Percentiles rank a stretch among this genome's conserved stretches.
These are phyloP conservation scores for Colletotrichum tamarilloi DNA, from an alignment of 2,329 filamentous ascomycete genomes.

Conservation along the genomic window DNA sequence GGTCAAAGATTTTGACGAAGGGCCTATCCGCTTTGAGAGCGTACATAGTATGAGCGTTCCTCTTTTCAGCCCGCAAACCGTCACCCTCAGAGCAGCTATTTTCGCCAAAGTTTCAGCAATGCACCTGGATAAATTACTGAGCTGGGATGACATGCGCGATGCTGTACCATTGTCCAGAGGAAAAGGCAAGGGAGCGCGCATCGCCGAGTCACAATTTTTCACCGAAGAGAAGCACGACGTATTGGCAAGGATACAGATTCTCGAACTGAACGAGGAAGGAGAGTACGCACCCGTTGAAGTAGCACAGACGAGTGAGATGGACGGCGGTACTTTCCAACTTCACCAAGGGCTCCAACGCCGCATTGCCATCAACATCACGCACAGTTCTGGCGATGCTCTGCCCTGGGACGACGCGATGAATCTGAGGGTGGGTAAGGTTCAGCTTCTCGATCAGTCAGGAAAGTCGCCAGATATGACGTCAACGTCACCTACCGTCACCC, in stretches of 20 bases:
- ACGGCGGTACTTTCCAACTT: conserved; percentile 91
- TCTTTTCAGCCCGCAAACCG: conserved; percentile 78
- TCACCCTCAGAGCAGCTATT: conserved; percentile 85
- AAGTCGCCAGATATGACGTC: conserved; percentile 84
- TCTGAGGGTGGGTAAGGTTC: conserved; percentile 83
- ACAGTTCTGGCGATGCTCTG: conserved; percentile 87
- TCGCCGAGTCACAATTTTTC: conserved; percentile 93
- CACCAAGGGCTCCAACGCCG: conserved; percentile 94
- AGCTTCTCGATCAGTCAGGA: conserved; percentile 85
- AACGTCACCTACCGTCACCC: conserved; percentile 76
- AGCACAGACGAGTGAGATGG: conserved; percentile 83
- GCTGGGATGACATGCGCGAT: conserved; percentile 99
- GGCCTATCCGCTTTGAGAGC: conserved; percentile 92
- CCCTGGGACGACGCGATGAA: conserved; percentile 88
- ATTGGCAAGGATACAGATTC: conserved; percentile 86
- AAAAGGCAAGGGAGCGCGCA: conserved; percentile 67
- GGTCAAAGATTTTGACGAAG: conserved; percentile 93
- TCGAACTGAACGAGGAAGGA: conserved; percentile 91
- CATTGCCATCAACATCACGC: conserved; percentile 87
- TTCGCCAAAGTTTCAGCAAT: conserved; percentile 92
- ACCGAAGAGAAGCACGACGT: conserved; percentile 95
- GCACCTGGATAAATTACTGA: conserved; percentile 96
- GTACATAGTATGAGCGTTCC: conserved; percentile 98
- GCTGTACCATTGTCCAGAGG: conserved; percentile 69
- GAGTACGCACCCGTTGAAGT: conserved; percentile 95